A percentile compares a stretch with the other conserved stretches of the same genome.
Evolutionary conservation across 106 monocot genomes (phyloP).

Genomic region (Hemerocallis citrina): DNA sequence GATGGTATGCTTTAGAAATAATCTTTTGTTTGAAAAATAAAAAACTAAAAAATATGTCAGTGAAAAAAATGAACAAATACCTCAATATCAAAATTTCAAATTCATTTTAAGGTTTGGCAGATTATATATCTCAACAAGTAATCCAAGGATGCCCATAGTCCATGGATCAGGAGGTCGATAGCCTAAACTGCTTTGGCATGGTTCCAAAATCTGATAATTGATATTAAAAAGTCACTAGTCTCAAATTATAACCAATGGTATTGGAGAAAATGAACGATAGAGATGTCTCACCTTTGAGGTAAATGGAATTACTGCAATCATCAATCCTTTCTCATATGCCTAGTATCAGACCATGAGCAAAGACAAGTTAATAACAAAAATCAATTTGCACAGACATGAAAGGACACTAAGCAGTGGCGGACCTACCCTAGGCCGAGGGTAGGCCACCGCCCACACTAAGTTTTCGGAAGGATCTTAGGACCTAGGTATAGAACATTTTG

Average conservation of each 20-base stretch:
- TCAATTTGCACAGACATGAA: neutral
- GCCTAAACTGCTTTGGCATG: slow-evolving; percentile 75
- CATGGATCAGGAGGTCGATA: slow-evolving; percentile 95
- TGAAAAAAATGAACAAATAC: slow-evolving; percentile 16
- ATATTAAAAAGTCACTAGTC: too few relatives aligned
- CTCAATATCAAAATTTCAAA: slow-evolving; percentile 96
- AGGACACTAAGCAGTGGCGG: neutral
- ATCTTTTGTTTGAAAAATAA: neutral
- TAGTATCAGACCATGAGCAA: slow-evolving; percentile 15
- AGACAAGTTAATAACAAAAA: slow-evolving; percentile 11
- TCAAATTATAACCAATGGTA: neutral
- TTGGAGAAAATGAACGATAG: neutral
- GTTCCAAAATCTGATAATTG: slow-evolving; percentile 70
- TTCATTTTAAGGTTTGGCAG: slow-evolving; percentile 92
- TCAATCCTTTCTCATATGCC: slow-evolving; percentile 92
- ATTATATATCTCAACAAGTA: slow-evolving; percentile 83
- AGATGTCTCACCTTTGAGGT: slow-evolving; percentile 64
- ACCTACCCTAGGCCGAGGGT: too few relatives aligned
- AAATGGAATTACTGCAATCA: slow-evolving; percentile 97
- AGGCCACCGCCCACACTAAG: too few relatives aligned
- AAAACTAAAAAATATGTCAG: neutral
- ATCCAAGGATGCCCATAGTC: slow-evolving; percentile 93
- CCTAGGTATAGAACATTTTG: too few relatives aligned
- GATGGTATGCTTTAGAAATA: neutral
- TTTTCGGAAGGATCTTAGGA: too few relatives aligned